phyloP scores from a whole-genome alignment of 106 monocot genomes.

The Dioscorea dumetorum region DNA sequence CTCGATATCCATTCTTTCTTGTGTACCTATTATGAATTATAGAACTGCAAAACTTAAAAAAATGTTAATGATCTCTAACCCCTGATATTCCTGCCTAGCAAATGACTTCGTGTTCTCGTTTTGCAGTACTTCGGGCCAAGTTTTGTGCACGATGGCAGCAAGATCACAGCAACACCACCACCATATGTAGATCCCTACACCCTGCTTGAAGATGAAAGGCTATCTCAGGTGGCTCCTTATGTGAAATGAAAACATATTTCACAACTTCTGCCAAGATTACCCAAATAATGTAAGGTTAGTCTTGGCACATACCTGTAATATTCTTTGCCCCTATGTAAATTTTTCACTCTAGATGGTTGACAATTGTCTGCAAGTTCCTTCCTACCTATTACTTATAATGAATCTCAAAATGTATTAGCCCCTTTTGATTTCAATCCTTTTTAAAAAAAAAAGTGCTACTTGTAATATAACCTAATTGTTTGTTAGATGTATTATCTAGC shows the following conservation, averaged over 20 bases:
- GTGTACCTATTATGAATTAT: no score
- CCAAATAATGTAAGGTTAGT: not conserved
- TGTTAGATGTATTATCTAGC: no score
- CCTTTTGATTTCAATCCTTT: not conserved
- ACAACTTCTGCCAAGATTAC: not conserved
- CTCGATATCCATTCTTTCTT: no score
- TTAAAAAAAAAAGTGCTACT: no score
- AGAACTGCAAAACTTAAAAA: no score
- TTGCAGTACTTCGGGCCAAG: conserved; percentile 83
- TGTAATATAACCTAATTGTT: no score
- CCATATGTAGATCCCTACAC: conserved; percentile 73
- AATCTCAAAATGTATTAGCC: not conserved
- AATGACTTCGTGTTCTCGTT: no score
- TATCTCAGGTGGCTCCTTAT: conserved; percentile 42
- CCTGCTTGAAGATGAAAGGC: conserved; percentile 66
- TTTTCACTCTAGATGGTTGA: conserved; percentile 1
- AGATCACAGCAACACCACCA: conserved; percentile 34
- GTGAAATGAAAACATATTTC: conserved; percentile 15
- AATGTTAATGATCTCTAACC: no score
- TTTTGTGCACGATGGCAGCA: conserved; percentile 82
- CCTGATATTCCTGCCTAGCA: no score
- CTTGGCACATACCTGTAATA: conserved; percentile 14
- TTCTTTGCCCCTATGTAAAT: conserved; percentile 14
- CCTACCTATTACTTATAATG: not conserved
- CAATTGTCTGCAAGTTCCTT: not conserved